Evolutionary conservation across 495 filamentous ascomycete genomes (phyloP).

Genomic region (Choiromyces venosus): DNA sequence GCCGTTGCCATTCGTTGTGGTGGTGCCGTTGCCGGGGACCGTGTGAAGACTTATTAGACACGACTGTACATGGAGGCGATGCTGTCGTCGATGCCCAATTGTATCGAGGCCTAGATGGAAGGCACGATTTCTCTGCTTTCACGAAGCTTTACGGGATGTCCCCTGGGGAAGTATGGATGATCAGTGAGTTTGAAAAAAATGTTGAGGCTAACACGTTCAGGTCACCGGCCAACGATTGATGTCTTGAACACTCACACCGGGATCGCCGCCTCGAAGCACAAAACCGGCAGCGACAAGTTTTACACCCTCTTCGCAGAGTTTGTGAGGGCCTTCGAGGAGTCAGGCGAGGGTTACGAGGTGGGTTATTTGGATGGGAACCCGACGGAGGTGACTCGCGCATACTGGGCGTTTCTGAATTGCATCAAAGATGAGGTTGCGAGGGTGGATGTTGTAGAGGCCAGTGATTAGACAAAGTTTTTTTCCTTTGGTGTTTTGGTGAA

Average conservation of each 20-base stretch:
- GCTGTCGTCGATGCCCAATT: conserved; percentile 6
- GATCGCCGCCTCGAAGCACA: not conserved
- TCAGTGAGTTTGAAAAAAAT: conserved; percentile 14
- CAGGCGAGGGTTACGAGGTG: not conserved
- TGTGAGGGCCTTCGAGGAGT: too few species aligned
- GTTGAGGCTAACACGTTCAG: conserved; percentile 2
- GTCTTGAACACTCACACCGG: not conserved
- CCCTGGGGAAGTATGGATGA: not conserved
- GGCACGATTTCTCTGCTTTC: conserved; percentile 6
- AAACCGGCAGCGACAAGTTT: not conserved
- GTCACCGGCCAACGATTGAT: not conserved
- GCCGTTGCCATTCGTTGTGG: too few species aligned
- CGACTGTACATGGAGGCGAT: too few species aligned
- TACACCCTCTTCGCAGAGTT: not conserved
- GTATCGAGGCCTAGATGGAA: conserved; percentile 8
- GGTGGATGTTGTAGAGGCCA: conserved; percentile 11
- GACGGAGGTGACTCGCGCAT: conserved; percentile 9
- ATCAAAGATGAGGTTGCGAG: conserved; percentile 19
- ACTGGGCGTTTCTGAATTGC: conserved; percentile 10
- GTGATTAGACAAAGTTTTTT: conserved; percentile 4
- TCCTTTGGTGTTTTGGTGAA: too few species aligned
- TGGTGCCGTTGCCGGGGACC: too few species aligned
- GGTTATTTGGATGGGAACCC: conserved; percentile 8
- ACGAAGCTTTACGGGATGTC: conserved; percentile 10
- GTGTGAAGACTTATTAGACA: too few species aligned